Conservation (phyloP, 2,329 filamentous ascomycete genomes). For the Ophiostoma quercus region DNA sequence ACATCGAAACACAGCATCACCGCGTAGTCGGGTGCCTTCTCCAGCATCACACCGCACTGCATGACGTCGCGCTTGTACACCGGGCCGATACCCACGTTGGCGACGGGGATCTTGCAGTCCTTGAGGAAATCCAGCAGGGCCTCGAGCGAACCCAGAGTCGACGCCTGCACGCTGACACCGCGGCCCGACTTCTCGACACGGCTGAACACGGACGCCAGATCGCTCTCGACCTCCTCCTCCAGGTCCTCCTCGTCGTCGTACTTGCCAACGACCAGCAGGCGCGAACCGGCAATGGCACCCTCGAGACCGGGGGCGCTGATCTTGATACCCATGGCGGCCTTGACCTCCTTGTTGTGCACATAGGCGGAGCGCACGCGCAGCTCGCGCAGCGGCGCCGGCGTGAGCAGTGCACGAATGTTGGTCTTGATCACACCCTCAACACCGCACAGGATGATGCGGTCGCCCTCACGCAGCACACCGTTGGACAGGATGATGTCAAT, state of each 20-base stretch:
- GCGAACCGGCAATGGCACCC: slow-evolving; percentile 91
- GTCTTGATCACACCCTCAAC: slow-evolving; percentile 94
- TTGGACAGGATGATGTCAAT: slow-evolving; percentile 97
- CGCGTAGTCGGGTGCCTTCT: slow-evolving; percentile 91
- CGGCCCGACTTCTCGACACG: slow-evolving; percentile 87
- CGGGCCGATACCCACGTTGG: slow-evolving; percentile 93
- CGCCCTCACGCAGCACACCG: slow-evolving; percentile 88
- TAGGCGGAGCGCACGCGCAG: slow-evolving; percentile 92
- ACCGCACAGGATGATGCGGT: slow-evolving; percentile 90
- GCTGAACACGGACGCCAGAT: slow-evolving; percentile 85
- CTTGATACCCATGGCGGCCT: slow-evolving; percentile 97
- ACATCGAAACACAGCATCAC: slow-evolving; percentile 99
- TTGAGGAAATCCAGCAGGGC: slow-evolving; percentile 94
- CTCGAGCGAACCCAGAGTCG: slow-evolving; percentile 93
- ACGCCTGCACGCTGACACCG: slow-evolving; percentile 95
- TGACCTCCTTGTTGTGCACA: slow-evolving; percentile 99
- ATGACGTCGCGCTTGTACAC: slow-evolving; percentile 98
- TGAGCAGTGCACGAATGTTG: slow-evolving; percentile 89
- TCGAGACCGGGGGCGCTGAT: slow-evolving; percentile 95
- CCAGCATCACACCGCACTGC: slow-evolving; percentile 90
- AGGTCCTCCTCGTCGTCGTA: slow-evolving; percentile 97
- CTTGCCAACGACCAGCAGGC: slow-evolving; percentile 86
- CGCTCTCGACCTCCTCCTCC: slow-evolving; percentile 91
- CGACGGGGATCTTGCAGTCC: slow-evolving; percentile 92
- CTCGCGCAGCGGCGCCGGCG: slow-evolving; percentile 87